Percentiles rank a stretch among this genome's conserved stretches.
Conservation (phyloP, 2,329 filamentous ascomycete genomes). For the Pezicula neosporulosa region DNA sequence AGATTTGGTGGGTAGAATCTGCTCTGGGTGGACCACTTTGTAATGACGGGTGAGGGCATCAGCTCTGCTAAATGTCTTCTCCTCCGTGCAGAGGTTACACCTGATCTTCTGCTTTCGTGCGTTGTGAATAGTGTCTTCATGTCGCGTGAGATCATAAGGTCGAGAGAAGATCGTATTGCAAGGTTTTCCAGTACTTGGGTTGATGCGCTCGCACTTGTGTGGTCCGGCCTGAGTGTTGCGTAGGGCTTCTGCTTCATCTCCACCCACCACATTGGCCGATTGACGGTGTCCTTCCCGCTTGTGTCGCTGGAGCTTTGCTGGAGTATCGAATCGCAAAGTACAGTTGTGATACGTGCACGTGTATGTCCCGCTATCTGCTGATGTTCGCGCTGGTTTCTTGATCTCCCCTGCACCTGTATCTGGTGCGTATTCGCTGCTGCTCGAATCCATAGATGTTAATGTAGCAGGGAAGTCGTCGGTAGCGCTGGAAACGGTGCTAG, state of each 20-base stretch:
- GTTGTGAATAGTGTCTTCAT: conserved; percentile 98
- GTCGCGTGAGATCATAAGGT: conserved; percentile 92
- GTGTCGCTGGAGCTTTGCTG: conserved; percentile 85
- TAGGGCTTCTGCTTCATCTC: conserved; percentile 42
- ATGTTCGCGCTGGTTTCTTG: conserved; percentile 55
- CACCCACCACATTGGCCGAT: conserved; percentile 50
- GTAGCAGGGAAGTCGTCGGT: conserved; percentile 27
- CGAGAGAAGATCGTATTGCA: conserved; percentile 94
- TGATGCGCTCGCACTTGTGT: conserved; percentile 88
- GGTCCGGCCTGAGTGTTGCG: conserved; percentile 89
- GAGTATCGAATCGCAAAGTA: conserved; percentile 82
- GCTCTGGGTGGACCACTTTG: conserved; percentile 87
- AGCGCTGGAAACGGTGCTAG: conserved; percentile 21
- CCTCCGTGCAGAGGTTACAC: conserved; percentile 88
- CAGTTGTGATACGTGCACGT: conserved; percentile 96
- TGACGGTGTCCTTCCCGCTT: conserved; percentile 90
- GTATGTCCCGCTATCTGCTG: conserved; percentile 83
- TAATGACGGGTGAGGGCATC: conserved; percentile 94
- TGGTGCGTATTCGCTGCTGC: conserved; percentile 31
- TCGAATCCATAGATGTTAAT: conserved; percentile 37
- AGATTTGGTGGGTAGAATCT: conserved; percentile 72
- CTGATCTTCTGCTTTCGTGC: conserved; percentile 90
- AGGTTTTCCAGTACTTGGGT: conserved; percentile 90
- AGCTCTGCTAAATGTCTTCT: conserved; percentile 94
- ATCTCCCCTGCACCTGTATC: conserved; percentile 19